phyloP scores from a whole-genome alignment of 768 basidiomycete genomes.

The Lactifluus subvellereus region DNA sequence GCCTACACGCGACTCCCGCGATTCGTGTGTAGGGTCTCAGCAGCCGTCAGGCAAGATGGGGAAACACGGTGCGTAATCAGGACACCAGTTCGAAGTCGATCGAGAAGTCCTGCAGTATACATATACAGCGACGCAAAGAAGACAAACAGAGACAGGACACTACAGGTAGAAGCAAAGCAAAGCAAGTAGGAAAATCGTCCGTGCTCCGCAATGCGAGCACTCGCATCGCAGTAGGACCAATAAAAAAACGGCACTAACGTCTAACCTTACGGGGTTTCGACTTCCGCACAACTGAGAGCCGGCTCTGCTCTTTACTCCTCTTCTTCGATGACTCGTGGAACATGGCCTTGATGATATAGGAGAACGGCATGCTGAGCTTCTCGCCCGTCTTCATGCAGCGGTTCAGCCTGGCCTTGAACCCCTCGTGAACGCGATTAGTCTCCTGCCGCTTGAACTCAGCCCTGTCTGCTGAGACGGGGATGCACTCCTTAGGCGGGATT shows the following conservation, averaged over 20 bases:
- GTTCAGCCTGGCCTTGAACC: background rate
- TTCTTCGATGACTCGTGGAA: background rate
- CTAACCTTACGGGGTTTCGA: background rate
- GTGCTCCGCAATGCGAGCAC: background rate
- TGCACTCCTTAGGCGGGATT: background rate
- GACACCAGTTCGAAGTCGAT: background rate
- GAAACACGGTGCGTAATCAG: background rate
- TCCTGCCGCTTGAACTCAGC: background rate
- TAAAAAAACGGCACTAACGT: background rate
- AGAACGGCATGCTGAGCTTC: background rate
- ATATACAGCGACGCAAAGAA: background rate
- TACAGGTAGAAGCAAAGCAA: background rate
- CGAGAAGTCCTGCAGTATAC: background rate
- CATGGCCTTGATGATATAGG: background rate
- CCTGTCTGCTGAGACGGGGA: background rate
- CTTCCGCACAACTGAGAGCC: background rate
- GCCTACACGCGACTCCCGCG: background rate
- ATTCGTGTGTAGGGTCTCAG: background rate
- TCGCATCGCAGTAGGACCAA: background rate
- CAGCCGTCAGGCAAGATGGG: background rate
- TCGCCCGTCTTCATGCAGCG: background rate
- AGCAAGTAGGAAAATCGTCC: background rate
- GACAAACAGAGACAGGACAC: background rate
- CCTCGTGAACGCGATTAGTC: background rate
- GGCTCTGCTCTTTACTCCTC: background rate